Conservation (phyloP, 2,329 filamentous ascomycete genomes). For the Cladosporium colombiae region DNA sequence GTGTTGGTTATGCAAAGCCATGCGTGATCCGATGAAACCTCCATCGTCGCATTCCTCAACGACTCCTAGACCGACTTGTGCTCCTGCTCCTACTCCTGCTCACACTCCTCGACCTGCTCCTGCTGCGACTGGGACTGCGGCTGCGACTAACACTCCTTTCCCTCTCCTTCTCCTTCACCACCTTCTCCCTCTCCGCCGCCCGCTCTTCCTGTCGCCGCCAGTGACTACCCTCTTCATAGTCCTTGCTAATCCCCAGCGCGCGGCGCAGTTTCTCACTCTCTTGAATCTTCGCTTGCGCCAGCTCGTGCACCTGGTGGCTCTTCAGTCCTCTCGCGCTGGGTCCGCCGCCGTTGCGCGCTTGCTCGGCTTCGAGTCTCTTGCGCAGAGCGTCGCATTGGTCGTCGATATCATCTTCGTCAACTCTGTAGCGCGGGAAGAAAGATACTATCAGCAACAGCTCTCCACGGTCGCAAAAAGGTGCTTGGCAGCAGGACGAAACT, state of each 20-base stretch:
- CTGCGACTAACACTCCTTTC: conserved; percentile 5
- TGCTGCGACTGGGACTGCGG: not conserved
- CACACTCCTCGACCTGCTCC: conserved; percentile 7
- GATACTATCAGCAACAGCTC: not conserved
- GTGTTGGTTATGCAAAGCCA: too few species aligned
- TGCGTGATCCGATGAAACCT: too few species aligned
- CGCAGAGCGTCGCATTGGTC: conserved; percentile 67
- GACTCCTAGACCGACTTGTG: not conserved
- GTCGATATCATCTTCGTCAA: conserved; percentile 91
- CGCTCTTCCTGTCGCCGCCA: conserved; percentile 83
- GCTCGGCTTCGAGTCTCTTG: conserved; percentile 60
- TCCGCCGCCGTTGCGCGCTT: conserved; percentile 50
- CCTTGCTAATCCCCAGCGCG: conserved; percentile 81
- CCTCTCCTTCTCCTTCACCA: conserved; percentile 8
- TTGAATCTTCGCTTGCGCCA: conserved; percentile 92
- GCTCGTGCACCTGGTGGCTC: conserved; percentile 90
- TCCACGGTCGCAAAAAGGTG: not conserved
- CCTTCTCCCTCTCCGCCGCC: conserved; percentile 18
- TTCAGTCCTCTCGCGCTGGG: conserved; percentile 66
- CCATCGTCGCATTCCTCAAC: too few species aligned
- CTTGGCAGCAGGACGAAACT: not conserved
- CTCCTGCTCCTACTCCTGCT: not conserved
- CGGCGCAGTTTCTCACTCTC: conserved; percentile 86
- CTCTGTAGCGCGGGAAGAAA: conserved; percentile 45
- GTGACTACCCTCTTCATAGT: conserved; percentile 83